Percentiles rank a stretch among this genome's conserved stretches.
phyloP scores from a whole-genome alignment of 1,284 basidiomycete genomes.

The Schizopora paradoxa region DNA sequence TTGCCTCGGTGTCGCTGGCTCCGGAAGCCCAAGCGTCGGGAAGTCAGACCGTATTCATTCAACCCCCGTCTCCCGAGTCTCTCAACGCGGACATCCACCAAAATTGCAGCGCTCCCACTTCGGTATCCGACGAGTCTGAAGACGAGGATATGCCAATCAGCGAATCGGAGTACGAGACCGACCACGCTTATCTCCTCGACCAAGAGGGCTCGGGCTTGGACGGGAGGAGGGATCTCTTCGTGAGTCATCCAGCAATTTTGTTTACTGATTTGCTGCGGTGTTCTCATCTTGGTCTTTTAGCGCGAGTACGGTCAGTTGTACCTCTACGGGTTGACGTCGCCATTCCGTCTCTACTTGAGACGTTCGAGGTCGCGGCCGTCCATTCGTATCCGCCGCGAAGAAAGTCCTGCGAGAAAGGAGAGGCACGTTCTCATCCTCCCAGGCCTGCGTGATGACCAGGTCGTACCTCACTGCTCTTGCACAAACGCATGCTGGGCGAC shows the following conservation, averaged over 20 bases:
- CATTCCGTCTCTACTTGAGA: not conserved
- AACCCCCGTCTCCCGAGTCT: not conserved
- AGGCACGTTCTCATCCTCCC: not conserved
- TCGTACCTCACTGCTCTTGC: not conserved
- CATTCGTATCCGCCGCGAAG: not conserved
- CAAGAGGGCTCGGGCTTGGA: no score
- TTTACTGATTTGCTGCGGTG: not conserved
- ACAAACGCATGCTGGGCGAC: constrained; percentile 42
- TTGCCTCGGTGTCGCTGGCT: not conserved
- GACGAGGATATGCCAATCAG: not conserved
- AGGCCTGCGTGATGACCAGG: not conserved
- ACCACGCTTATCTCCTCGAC: no score
- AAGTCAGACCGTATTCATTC: not conserved
- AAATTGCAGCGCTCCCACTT: not conserved
- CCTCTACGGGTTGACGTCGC: not conserved
- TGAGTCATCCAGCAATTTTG: not conserved
- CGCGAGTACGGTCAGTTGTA: not conserved
- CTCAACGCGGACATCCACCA: not conserved
- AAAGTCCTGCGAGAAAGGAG: not conserved
- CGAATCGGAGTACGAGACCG: constrained; percentile 1
- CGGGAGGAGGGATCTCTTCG: not conserved
- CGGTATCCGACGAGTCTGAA: not conserved
- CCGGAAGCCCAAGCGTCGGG: not conserved
- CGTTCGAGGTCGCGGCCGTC: not conserved
- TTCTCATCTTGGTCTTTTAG: no score